A percentile compares a stretch with the other conserved stretches of the same genome.
phyloP scores from a whole-genome alignment of 2,329 filamentous ascomycete species.

The Pseudogymnoascus sp. region DNA sequence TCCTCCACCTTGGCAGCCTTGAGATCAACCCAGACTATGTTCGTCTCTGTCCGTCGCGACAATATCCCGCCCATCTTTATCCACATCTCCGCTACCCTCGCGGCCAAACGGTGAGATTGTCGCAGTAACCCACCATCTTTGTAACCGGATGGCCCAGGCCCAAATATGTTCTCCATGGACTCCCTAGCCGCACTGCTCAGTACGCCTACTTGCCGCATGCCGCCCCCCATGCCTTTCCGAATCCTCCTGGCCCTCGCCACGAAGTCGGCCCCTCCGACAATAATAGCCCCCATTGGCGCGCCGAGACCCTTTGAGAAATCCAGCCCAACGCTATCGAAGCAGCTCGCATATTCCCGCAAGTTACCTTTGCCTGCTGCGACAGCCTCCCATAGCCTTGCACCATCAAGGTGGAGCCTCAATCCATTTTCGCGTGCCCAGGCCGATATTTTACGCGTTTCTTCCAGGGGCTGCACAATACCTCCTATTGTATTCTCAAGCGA shows the following conservation, averaged over 20 bases:
- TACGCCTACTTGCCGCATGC: constrained; percentile 67
- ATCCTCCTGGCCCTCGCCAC: constrained; percentile 61
- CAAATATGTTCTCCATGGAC: constrained; percentile 71
- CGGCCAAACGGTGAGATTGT: constrained; percentile 53
- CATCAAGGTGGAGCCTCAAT: constrained; percentile 69
- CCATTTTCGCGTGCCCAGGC: constrained; percentile 56
- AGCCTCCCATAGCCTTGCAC: constrained; percentile 75
- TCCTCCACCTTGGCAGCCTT: constrained; percentile 43
- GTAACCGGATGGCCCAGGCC: background rate
- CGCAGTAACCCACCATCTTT: constrained; percentile 51
- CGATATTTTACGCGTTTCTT: constrained; percentile 60
- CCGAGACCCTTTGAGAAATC: constrained; percentile 80
- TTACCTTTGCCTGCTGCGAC: constrained; percentile 60
- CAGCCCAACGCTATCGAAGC: constrained; percentile 67
- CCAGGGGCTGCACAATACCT: constrained; percentile 69
- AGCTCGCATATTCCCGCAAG: constrained; percentile 56
- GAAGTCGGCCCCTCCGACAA: constrained; percentile 45
- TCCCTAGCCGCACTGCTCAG: constrained; percentile 67
- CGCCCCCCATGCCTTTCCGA: constrained; percentile 73
- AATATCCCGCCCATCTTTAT: constrained; percentile 53
- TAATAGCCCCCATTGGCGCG: constrained; percentile 69
- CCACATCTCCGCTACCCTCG: constrained; percentile 54
- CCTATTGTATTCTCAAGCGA: constrained; percentile 79
- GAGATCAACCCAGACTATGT: constrained; percentile 67
- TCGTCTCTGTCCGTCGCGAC: constrained; percentile 55